A percentile compares a stretch with the other conserved stretches of the same genome.
Conservation (phyloP, 139 green algal species). For the Coccomyxa sp. region DNA sequence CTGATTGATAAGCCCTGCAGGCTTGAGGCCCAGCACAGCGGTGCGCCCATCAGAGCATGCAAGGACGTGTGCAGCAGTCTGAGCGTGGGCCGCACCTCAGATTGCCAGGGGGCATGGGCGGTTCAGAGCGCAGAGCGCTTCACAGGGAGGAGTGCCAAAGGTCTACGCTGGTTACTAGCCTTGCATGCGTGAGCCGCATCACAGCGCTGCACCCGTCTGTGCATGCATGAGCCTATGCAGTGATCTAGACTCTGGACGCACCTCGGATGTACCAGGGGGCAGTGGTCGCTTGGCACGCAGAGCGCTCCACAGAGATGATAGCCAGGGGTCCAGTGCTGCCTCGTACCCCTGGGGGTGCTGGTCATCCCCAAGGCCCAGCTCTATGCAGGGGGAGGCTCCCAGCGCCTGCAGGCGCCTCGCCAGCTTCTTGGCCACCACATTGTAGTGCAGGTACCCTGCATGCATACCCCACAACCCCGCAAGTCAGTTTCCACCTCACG, state of each 20-base stretch:
- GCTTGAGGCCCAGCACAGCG: too few relatives aligned
- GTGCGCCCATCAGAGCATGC: too few relatives aligned
- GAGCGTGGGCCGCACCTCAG: too few relatives aligned
- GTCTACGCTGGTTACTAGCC: neutral
- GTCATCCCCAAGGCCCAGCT: constrained; percentile 87
- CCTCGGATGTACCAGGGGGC: constrained; percentile 38
- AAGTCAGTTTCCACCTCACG: neutral
- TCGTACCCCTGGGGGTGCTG: constrained; percentile 81
- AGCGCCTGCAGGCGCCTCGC: constrained; percentile 74
- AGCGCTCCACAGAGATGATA: constrained; percentile 65
- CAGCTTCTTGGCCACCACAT: constrained; percentile 90
- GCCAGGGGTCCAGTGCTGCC: constrained; percentile 84
- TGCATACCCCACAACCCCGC: too few relatives aligned
- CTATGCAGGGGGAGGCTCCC: constrained; percentile 56
- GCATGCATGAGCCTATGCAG: too few relatives aligned
- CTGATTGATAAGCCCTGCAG: too few relatives aligned
- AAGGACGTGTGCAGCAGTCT: too few relatives aligned
- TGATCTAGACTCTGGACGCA: neutral
- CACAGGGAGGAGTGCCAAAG: neutral
- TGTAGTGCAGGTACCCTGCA: constrained; percentile 86
- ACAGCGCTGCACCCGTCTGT: too few relatives aligned
- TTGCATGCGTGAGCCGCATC: neutral
- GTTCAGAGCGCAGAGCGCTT: neutral
- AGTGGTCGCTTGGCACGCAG: constrained; percentile 41
- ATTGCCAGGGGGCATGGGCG: too few relatives aligned